A percentile compares a stretch with the other conserved stretches of the same genome.
Evolutionary conservation across 352 stramenopile genomes (phyloP).

Genomic region (Phytophthora megakarya): DNA sequence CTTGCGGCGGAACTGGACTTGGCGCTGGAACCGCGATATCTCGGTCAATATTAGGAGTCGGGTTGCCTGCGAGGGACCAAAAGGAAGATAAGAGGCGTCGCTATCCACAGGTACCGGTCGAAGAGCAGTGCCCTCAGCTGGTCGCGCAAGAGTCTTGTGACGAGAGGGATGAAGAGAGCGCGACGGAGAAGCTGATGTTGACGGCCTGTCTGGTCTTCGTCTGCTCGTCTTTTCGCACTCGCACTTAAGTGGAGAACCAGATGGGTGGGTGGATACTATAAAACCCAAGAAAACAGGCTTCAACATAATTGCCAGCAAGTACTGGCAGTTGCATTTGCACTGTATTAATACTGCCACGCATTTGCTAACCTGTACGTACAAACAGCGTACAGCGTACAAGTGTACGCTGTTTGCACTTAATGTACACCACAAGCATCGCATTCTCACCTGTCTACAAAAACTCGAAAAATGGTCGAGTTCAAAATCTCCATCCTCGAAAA

Average conservation of each 20-base stretch:
- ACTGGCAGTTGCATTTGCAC: no score
- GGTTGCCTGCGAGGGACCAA: neutral
- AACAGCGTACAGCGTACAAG: no score
- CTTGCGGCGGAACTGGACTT: neutral
- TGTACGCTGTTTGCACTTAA: no score
- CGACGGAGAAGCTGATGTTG: conserved; percentile 13
- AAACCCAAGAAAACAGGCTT: no score
- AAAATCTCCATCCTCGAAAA: no score
- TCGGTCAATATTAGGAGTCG: conserved; percentile 16
- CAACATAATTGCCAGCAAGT: no score
- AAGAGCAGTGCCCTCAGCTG: neutral
- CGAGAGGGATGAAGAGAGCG: conserved; percentile 17
- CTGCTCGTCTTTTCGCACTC: conserved; percentile 23
- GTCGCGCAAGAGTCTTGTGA: no score
- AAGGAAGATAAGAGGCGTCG: neutral
- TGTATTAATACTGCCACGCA: no score
- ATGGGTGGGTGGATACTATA: neutral
- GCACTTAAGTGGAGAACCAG: conserved; percentile 11
- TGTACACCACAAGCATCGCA: no score
- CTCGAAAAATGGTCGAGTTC: no score
- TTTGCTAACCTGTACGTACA: no score
- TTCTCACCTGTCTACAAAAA: no score
- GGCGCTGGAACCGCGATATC: conserved; percentile 15
- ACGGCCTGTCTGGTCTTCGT: conserved; percentile 27
- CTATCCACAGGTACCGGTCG: neutral